Percentiles rank a stretch among this genome's conserved stretches.
Conservation (phyloP, 2,329 filamentous ascomycete species). For the Xylariales sp. region DNA sequence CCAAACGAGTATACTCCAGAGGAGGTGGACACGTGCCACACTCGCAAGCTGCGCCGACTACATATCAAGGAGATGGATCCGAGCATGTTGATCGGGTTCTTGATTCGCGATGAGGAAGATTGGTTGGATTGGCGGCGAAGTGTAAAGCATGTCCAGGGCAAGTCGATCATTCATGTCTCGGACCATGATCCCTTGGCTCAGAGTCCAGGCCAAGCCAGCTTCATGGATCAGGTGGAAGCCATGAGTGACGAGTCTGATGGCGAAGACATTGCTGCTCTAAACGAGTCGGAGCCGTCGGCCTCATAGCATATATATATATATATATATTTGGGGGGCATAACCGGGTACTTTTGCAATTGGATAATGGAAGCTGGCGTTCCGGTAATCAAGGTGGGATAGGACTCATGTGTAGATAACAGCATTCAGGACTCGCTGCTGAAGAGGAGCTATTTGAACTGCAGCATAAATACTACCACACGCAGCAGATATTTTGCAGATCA, state of each 20-base stretch:
- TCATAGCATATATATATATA: no score
- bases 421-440: no score
- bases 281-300: no score
- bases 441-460: no score
- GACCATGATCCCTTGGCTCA: constrained; percentile 61
- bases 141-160: constrained; percentile 73
- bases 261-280: no score
- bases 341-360: no score
- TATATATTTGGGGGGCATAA: no score
- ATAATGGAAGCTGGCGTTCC: no score
- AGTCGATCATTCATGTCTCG: constrained; percentile 80
- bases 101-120: constrained; percentile 78
- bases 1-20: constrained; percentile 58
- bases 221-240: constrained; percentile 85
- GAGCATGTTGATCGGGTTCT: constrained; percentile 93
- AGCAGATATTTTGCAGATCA: no score
- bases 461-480: no score
- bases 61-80: constrained; percentile 93
- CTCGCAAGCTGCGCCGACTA: constrained; percentile 74
- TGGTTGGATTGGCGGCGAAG: constrained; percentile 78
- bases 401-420: no score
- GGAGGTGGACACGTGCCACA: constrained; percentile 83
- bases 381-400: no score
- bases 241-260: constrained; percentile 85
- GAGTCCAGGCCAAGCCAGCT: constrained; percentile 60